phyloP scores from a whole-genome alignment of 2,329 filamentous ascomycete species.

The Pyrenophora graminea region DNA sequence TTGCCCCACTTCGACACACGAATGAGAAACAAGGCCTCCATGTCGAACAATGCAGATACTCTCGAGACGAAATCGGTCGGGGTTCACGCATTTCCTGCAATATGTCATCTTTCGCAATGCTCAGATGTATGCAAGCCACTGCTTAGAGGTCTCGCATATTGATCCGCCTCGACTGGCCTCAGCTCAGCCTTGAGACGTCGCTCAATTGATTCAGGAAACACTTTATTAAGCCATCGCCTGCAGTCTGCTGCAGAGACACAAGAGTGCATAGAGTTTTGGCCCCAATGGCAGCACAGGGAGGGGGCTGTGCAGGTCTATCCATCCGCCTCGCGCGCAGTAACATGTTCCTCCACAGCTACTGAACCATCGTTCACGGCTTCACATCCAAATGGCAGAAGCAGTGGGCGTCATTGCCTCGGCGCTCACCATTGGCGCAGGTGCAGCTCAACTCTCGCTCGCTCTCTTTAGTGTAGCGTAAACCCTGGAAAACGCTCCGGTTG shows the following conservation, averaged over 20 bases:
- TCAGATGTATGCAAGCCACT: no score
- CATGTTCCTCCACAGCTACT: background rate
- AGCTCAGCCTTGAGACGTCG: no score
- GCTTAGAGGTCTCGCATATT: no score
- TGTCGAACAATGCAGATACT: no score
- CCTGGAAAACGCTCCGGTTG: conserved; percentile 20
- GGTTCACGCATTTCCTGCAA: no score
- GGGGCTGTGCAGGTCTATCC: conserved; percentile 10
- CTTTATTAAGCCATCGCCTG: no score
- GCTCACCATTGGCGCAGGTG: conserved; percentile 19
- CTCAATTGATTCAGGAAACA: no score
- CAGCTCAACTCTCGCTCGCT: conserved; percentile 21
- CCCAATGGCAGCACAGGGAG: background rate
- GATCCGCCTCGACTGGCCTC: no score
- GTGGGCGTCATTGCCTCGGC: conserved; percentile 11
- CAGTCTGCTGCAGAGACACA: conserved; percentile 3
- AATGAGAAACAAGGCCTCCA: no score
- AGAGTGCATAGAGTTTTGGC: conserved; percentile 1
- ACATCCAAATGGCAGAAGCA: conserved; percentile 11
- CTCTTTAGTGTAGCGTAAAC: conserved; percentile 22
- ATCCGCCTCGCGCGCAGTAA: background rate
- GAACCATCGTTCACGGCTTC: conserved; percentile 5
- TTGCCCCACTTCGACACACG: no score
- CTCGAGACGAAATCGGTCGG: no score
- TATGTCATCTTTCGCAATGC: no score